Conservation (phyloP, 2,329 filamentous ascomycete species). For the Cordyceps militaris region DNA sequence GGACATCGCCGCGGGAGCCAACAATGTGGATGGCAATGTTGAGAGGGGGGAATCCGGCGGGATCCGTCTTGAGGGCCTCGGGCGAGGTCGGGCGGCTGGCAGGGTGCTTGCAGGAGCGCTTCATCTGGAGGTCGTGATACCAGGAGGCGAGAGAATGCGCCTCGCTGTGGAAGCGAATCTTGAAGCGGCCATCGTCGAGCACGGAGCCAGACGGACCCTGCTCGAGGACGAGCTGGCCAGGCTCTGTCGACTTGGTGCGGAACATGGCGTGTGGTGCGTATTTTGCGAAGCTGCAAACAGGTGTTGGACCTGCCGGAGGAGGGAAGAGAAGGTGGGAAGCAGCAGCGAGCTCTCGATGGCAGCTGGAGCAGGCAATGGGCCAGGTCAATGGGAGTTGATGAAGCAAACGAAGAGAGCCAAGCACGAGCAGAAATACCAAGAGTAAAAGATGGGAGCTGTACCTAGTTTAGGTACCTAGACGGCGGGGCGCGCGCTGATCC, state of each 20-base stretch:
- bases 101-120: constrained; percentile 2
- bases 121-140: constrained; percentile 6
- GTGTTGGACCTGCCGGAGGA: not conserved
- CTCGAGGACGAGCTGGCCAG: constrained; percentile 16
- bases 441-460: not conserved
- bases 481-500: not conserved
- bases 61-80: not conserved
- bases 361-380: not conserved
- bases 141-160: constrained; percentile 1
- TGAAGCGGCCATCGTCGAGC: constrained; percentile 17
- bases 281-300: not conserved
- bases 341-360: not conserved
- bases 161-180: constrained; percentile 17
- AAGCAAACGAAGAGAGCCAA: not conserved
- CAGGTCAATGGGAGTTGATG: not conserved
- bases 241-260: constrained; percentile 17
- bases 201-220: constrained; percentile 16
- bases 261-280: not conserved
- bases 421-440: not conserved
- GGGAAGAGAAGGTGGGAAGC: not conserved
- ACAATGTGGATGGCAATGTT: constrained; percentile 20
- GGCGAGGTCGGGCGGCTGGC: not conserved
- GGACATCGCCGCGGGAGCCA: constrained; percentile 18
- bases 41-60: constrained; percentile 12
- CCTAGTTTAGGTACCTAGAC: not conserved